A percentile compares a stretch with the other conserved stretches of the same genome.
Evolutionary conservation across 2,329 filamentous ascomycete genomes (phyloP).

Genomic region (Penicillium freii): DNA sequence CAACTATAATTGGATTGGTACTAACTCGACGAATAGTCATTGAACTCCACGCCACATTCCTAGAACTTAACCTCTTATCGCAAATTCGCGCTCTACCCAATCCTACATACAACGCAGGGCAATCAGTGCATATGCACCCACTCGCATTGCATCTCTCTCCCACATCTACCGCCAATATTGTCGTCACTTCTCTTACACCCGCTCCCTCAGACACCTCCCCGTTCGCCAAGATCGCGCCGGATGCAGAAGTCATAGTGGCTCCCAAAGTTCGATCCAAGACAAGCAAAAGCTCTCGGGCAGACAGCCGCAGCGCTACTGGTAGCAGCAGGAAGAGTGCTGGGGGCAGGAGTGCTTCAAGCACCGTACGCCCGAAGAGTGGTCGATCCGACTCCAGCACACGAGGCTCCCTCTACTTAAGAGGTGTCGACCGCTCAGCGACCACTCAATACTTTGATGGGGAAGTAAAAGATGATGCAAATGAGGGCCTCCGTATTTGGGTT

Average conservation of each 20-base stretch:
- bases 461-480: conserved; percentile 52
- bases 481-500: conserved; percentile 75
- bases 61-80: conserved; percentile 87
- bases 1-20: not conserved
- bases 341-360: conserved; percentile 71
- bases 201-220: conserved; percentile 63
- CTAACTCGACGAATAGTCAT: conserved; percentile 58
- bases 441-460: conserved; percentile 77
- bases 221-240: conserved; percentile 89
- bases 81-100: conserved; percentile 94
- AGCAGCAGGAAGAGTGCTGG: conserved; percentile 71
- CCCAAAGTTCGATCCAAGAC: conserved; percentile 80
- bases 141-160: conserved; percentile 91
- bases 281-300: conserved; percentile 61
- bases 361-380: conserved; percentile 58
- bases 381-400: conserved; percentile 61
- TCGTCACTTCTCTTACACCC: conserved; percentile 78
- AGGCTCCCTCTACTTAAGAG: conserved; percentile 69
- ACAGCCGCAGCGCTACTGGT: conserved; percentile 76
- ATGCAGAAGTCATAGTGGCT: conserved; percentile 95
- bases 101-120: conserved; percentile 61
- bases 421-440: conserved; percentile 68
- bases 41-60: conserved; percentile 90
- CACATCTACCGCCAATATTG: conserved; percentile 91
- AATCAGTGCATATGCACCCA: conserved; percentile 64